A percentile compares a stretch with the other conserved stretches of the same genome.
Evolutionary conservation across 2,329 filamentous ascomycete genomes (phyloP).

Genomic region (Talaromyces sp.): DNA sequence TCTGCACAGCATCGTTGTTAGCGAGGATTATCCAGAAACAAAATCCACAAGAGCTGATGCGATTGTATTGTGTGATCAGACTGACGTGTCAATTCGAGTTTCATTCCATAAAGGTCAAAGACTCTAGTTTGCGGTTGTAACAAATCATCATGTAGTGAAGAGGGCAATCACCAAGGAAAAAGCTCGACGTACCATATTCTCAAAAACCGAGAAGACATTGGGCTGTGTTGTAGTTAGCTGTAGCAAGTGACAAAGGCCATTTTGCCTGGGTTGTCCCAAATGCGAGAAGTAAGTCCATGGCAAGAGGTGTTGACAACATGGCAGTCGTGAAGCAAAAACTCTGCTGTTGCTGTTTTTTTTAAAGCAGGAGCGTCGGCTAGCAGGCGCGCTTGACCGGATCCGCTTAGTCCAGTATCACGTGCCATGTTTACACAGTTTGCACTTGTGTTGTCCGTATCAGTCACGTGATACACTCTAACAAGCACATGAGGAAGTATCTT

Average conservation of each 20-base stretch:
- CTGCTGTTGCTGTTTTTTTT: conserved; percentile 2
- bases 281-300: background rate
- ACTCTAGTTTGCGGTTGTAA: conserved; percentile 88
- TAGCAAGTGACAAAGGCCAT: background rate
- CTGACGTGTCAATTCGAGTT: conserved; percentile 84
- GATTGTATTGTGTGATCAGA: conserved; percentile 55
- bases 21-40: background rate
- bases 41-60: background rate
- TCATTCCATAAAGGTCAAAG: conserved; percentile 84
- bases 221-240: background rate
- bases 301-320: background rate
- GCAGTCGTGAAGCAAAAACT: background rate
- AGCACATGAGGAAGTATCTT: background rate
- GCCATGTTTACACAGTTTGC: conserved; percentile 8
- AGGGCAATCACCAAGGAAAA: conserved; percentile 9
- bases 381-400: background rate
- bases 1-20: conserved; percentile 1
- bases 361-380: conserved; percentile 7
- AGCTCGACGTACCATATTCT: conserved; percentile 7
- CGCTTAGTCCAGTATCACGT: background rate
- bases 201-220: background rate
- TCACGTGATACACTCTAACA: background rate
- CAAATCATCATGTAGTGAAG: conserved; percentile 63
- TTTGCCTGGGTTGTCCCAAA: background rate
- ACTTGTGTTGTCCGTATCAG: background rate